Conservation (phyloP, 306 rosid genomes). For the Mimosa bimucronata region DNA sequence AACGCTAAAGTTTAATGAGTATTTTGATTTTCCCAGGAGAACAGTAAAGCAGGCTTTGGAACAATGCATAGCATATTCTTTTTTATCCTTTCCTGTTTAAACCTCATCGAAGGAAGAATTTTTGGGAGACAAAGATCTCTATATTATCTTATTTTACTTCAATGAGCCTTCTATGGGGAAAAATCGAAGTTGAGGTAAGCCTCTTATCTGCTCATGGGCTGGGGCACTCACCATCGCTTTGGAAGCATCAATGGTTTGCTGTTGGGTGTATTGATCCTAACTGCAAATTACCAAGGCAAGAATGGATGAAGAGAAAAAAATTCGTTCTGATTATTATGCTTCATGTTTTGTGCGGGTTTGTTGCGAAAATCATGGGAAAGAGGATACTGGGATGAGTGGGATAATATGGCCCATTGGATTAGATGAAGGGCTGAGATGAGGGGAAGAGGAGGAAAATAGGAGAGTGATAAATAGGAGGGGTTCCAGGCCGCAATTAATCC, state of each 20-base stretch:
- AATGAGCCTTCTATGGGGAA: conserved; percentile 49
- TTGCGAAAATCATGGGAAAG: too few relatives aligned
- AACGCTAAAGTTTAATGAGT: conserved; percentile 20
- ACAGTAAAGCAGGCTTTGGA: conserved; percentile 54
- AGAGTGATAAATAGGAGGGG: too few relatives aligned
- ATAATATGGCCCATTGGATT: too few relatives aligned
- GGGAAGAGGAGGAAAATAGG: too few relatives aligned
- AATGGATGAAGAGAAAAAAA: too few relatives aligned
- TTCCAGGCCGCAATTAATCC: too few relatives aligned
- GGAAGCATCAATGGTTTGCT: conserved; percentile 90
- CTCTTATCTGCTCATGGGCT: conserved; percentile 84
- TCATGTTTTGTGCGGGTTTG: too few relatives aligned
- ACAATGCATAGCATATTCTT: conserved; percentile 42
- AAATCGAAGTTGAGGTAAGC: conserved; percentile 72
- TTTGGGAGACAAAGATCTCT: conserved; percentile 11
- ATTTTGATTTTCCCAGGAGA: conserved; percentile 25
- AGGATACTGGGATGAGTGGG: too few relatives aligned
- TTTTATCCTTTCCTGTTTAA: conserved; percentile 20
- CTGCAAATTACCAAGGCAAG: conserved; percentile 66
- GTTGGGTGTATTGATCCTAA: conserved; percentile 81
- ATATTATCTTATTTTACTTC: not conserved
- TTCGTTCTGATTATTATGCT: too few relatives aligned
- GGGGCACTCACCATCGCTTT: conserved; percentile 55
- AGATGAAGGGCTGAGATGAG: too few relatives aligned
- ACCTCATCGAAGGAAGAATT: not conserved